Evolutionary conservation across 2,329 filamentous ascomycete species (phyloP).

Genomic region (Colletotrichum camelliae): DNA sequence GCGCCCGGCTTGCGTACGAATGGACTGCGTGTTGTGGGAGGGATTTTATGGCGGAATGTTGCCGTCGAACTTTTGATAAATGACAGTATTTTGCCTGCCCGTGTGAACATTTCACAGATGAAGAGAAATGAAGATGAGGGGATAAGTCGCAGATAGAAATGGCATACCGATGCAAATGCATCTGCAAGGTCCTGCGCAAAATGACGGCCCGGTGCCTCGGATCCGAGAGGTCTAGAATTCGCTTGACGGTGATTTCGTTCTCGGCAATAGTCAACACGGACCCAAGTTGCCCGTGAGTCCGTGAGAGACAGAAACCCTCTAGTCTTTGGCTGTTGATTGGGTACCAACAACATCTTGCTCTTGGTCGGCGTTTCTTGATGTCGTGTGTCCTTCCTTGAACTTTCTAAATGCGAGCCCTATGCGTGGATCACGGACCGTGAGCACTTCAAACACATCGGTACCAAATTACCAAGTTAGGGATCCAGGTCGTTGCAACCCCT

Average conservation of each 20-base stretch:
- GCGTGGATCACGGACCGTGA: background rate
- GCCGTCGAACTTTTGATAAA: background rate
- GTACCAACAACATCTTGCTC: fast-evolving
- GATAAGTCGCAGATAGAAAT: background rate
- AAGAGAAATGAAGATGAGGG: background rate
- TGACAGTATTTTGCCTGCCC: background rate
- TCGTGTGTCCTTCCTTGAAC: background rate
- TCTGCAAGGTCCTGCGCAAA: background rate
- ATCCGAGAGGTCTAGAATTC: background rate
- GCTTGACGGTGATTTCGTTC: background rate
- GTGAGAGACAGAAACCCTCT: background rate
- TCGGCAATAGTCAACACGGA: background rate
- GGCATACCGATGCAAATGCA: background rate
- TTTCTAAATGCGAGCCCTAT: background rate
- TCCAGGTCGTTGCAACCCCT: background rate
- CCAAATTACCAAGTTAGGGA: background rate
- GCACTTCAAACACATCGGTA: background rate
- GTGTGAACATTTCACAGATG: background rate
- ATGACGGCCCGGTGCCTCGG: background rate
- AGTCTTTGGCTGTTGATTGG: background rate
- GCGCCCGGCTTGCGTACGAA: background rate
- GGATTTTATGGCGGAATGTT: background rate
- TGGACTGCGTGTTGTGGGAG: background rate
- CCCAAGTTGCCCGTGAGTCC: background rate
- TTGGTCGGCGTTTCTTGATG: background rate